Percentiles rank a stretch among this genome's conserved stretches.
Evolutionary conservation across 2,329 filamentous ascomycete genomes (phyloP).

Genomic region (Cytospora piceae): DNA sequence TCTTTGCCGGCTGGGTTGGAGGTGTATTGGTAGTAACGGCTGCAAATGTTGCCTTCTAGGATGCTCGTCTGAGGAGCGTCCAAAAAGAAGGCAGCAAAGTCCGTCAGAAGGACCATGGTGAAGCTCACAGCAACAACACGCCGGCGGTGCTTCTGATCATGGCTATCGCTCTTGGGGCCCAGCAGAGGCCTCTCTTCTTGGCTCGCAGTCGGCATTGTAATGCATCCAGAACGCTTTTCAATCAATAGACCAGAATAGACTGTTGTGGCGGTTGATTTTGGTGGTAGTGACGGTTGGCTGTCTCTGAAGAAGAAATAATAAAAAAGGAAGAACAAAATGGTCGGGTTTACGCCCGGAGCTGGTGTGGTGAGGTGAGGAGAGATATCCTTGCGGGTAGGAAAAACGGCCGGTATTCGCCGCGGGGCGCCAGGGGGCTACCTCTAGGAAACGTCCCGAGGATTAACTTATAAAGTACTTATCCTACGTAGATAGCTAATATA

Average conservation of each 20-base stretch:
- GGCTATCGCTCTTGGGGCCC: not conserved
- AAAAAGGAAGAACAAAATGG: no score
- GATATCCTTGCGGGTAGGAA: no score
- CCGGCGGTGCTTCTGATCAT: conserved; percentile 4
- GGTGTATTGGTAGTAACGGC: not conserved
- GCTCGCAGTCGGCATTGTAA: not conserved
- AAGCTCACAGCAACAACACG: conserved; percentile 13
- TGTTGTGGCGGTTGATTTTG: not conserved
- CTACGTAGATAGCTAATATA: no score
- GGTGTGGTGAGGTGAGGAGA: no score
- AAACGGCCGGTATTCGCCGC: no score
- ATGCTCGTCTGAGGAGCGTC: conserved; percentile 15
- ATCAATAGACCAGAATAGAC: not conserved
- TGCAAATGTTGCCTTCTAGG: conserved; percentile 13
- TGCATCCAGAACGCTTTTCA: not conserved
- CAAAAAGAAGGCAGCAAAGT: conserved; percentile 12
- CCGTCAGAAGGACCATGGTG: conserved; percentile 10
- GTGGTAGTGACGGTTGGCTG: not conserved
- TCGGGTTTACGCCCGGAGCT: no score
- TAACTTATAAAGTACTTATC: no score
- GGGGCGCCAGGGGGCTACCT: no score
- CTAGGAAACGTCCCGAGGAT: no score
- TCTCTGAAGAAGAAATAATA: no score
- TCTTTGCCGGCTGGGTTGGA: not conserved
- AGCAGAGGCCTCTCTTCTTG: conserved; percentile 8